Evolutionary conservation across 345 rosid species (phyloP), one percentile per base, ranked within the genome.

Genomic region (Brassica cretica): DNA sequence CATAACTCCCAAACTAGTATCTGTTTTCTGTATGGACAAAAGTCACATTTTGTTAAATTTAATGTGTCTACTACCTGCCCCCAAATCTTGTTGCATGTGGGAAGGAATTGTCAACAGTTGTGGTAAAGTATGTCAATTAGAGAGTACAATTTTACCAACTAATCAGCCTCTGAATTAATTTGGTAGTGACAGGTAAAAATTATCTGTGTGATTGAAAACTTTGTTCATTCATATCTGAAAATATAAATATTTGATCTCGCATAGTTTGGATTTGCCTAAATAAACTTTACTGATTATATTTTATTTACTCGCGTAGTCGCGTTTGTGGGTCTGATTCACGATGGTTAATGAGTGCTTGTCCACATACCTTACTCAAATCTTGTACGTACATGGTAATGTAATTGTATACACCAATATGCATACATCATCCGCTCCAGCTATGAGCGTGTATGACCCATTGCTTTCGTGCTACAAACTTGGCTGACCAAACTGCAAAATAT

Each of bases 1-100:
- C 8, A 29, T 19, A 30, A 58, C 81, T 66, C 61, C 72, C 68
- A 78, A 78, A 72, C 81, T 6, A 58, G 66, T 11, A 73, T 62
- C 70, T 68, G 74, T 39, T 68, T 79, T 25, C 7, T 33, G 65
- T 12, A 68, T 67, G 78, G 27, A 66, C 64, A 68, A 61, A 51
- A 68, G 64, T 79, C 69, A 68, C 4, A 32, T 2, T 32, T 64
- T 30, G 59, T 18, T 37, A 56, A 72, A 29, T 64, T 19, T 6
- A 60, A 24, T 14, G 70, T 46, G 9, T 27, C 81, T 55, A 67
- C 73, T 49, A 72, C 41, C 73, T 73, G 64, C 77, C 77, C 64
- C 64, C 55, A 56, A 73, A 44, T 56, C 35, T 44, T 1, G 41
- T 62, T 65, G 73, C 29, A 66, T 64, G 74, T 73, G 70, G 70